phyloP scores from a whole-genome alignment of 2,329 filamentous ascomycete species.

The Verticillium zaregamsianum region DNA sequence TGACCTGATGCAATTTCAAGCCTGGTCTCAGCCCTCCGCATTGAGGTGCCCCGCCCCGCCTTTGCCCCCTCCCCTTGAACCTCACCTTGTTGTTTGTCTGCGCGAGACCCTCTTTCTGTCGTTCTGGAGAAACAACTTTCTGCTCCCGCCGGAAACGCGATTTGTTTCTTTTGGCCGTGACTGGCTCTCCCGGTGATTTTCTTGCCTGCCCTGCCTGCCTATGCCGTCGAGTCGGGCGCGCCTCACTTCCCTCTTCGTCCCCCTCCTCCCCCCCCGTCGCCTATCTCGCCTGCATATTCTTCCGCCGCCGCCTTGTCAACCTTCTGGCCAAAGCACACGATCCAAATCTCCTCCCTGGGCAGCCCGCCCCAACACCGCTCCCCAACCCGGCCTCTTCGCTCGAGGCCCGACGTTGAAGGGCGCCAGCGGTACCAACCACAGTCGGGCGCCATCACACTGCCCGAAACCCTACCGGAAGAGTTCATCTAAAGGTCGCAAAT shows the following conservation, averaged over 20 bases:
- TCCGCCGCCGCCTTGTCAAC: not conserved
- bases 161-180: not conserved
- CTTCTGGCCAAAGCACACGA: not conserved
- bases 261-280: not conserved
- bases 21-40: slow-evolving; percentile 34
- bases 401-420: not conserved
- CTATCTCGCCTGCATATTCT: not conserved
- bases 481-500: not conserved
- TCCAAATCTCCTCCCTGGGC: not conserved
- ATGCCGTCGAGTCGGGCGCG: not conserved
- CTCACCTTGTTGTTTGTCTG: not conserved
- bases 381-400: too few species aligned
- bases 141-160: not conserved
- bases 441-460: not conserved
- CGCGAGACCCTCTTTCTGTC: not conserved
- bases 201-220: not conserved
- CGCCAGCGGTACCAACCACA: not conserved
- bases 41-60: not conserved
- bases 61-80: not conserved
- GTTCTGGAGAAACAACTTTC: not conserved
- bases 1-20: slow-evolving; percentile 42
- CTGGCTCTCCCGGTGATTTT: not conserved
- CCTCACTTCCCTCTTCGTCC: not conserved
- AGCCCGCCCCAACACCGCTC: not conserved
- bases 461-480: not conserved